These are phyloP conservation scores for Lonicera japonica DNA, from an alignment of 129 eudicot species.

Conservation along the genomic window DNA sequence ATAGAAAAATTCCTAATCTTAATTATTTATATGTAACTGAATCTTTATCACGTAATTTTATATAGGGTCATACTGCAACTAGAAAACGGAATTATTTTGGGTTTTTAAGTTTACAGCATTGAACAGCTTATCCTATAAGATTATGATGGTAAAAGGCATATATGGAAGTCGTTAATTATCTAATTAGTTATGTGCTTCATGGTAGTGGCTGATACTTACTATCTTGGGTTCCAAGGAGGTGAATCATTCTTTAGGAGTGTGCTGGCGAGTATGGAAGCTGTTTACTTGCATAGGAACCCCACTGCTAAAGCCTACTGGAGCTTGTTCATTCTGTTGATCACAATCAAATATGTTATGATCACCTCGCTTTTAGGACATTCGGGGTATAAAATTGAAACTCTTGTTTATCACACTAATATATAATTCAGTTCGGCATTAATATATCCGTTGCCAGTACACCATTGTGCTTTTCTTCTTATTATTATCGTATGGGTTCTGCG, in stretches of 20 bases:
- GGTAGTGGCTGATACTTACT: slow-evolving; percentile 1
- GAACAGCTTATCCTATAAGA: too few species aligned
- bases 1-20: too few species aligned
- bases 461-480: background rate
- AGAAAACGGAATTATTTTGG: too few species aligned
- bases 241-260: slow-evolving; percentile 71
- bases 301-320: slow-evolving; percentile 76
- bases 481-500: too few species aligned
- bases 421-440: background rate
- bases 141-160: too few species aligned
- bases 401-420: background rate
- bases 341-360: slow-evolving; percentile 77
- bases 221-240: slow-evolving; percentile 37
- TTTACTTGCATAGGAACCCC: slow-evolving; percentile 72
- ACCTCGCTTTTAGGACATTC: slow-evolving; percentile 81
- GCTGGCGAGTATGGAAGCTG: slow-evolving; percentile 62
- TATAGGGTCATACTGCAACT: too few species aligned
- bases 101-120: too few species aligned
- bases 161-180: too few species aligned
- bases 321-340: slow-evolving; percentile 60
- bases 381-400: slow-evolving; percentile 41
- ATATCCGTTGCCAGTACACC: background rate
- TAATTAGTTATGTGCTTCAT: background rate
- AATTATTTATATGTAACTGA: too few species aligned
- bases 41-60: too few species aligned